Base-by-base conservation (phyloP, 1,284 basidiomycete genomes). In the Cryptococcus sp. region DNA sequence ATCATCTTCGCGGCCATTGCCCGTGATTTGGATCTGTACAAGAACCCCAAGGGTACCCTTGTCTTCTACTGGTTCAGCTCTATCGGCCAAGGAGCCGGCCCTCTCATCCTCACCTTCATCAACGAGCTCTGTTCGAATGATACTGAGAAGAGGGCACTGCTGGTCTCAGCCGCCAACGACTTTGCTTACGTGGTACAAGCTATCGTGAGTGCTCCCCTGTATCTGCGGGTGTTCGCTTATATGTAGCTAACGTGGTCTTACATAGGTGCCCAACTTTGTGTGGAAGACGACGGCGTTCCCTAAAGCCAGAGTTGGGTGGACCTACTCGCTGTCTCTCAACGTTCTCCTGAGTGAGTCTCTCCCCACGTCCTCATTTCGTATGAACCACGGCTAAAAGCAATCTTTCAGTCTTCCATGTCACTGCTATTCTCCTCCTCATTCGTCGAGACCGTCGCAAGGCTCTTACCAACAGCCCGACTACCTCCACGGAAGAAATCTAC, bases 241-340 rank as follows among this genome's bases (percentile, higher is more conserved):
- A 13, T 16, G 15, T n/a, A 18, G 18, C 7, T 18, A 21, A 21
- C n/a, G 21, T 16, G 21, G 7, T 43, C 6, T 21, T 40, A 40
- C 16, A 18, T 18, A 59, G 48, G 57, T 59, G 18, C 72, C 72
- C 3, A 70, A 69, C 52, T 71, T 75, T 39, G 67, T 70, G 8
- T 75, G 72, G 72, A 69, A 70, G 53, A 71, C 69, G 20, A 61
- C 52, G 8, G 65, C 68, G 35, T 72, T 71, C 62, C 72, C 72
- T 0, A 56, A 59, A 24, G 66, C 69, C 3, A 57, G 49, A 8
- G 69, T 65, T 44, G 72, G 72, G 0, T 64, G 62, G 59, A 62
- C 57, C 3, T 72, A 65, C 50, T 56, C 57, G 8, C 52, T 66
- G 13, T 57, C 50, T 0, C 48, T 69, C 28, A 56, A 65, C 37